phyloP scores from a whole-genome alignment of 2,329 filamentous ascomycete genomes.

The Bipolaris victoriae region DNA sequence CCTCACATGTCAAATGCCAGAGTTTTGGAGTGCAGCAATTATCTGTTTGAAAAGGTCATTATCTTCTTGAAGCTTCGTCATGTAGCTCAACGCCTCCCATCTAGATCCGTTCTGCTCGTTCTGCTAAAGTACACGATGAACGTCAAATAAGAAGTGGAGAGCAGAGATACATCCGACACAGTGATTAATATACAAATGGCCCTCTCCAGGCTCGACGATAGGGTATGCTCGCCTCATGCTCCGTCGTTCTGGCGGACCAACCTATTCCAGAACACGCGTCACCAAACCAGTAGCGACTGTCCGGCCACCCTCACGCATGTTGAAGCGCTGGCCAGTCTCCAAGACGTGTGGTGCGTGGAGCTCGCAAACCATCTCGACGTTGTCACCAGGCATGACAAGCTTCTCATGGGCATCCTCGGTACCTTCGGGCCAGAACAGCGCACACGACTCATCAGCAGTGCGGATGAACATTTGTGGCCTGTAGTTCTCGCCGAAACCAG shows the following conservation, averaged over 20 bases:
- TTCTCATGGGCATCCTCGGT: constrained; percentile 73
- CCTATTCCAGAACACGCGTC: constrained; percentile 47
- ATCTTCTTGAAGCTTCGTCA: constrained; percentile 26
- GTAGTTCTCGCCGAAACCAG: constrained; percentile 95
- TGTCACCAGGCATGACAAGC: constrained; percentile 98
- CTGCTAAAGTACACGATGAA: constrained; percentile 35
- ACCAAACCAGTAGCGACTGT: constrained; percentile 51
- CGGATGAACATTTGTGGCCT: constrained; percentile 95
- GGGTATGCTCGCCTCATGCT: constrained; percentile 13
- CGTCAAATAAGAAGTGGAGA: constrained; percentile 35
- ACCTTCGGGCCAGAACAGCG: constrained; percentile 85
- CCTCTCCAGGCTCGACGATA: constrained; percentile 15
- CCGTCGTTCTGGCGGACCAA: neutral
- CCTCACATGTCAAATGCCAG: neutral
- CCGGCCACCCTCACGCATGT: constrained; percentile 94
- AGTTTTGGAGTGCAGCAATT: neutral
- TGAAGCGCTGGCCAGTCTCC: constrained; percentile 94
- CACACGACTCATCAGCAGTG: constrained; percentile 78
- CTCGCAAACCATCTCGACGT: constrained; percentile 93
- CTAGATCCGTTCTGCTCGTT: constrained; percentile 31
- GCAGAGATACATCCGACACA: constrained; percentile 27
- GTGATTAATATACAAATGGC: constrained; percentile 32
- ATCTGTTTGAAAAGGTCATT: constrained; percentile 19
- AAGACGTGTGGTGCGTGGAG: constrained; percentile 85
- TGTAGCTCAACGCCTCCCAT: constrained; percentile 28